A percentile compares a stretch with the other conserved stretches of the same genome.
Conservation (phyloP, 2,329 filamentous ascomycete genomes). For the Botrytis galanthina region DNA sequence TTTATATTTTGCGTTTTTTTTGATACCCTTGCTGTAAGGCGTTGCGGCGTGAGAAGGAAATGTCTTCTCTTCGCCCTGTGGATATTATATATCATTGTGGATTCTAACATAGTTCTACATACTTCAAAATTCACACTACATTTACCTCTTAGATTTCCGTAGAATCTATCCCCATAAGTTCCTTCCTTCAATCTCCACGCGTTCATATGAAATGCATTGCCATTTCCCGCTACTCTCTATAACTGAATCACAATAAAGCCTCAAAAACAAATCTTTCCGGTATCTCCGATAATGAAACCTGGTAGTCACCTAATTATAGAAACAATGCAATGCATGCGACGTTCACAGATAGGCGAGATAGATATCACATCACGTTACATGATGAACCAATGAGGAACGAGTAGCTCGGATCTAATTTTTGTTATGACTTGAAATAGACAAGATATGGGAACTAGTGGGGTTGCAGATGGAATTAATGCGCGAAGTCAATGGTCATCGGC, state of each 20-base stretch:
- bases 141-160: background rate
- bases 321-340: background rate
- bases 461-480: background rate
- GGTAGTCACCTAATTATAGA: background rate
- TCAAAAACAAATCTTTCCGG: background rate
- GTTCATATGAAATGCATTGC: background rate
- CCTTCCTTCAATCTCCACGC: background rate
- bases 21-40: conserved; percentile 21
- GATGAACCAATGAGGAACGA: background rate
- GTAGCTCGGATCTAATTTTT: background rate
- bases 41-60: conserved; percentile 13
- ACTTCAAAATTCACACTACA: conserved; percentile 7
- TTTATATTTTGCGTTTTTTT: conserved; percentile 11
- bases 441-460: background rate
- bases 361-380: background rate
- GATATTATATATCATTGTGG: background rate
- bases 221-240: background rate
- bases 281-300: background rate
- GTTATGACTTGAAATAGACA: background rate
- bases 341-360: background rate
- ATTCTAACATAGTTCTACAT: background rate
- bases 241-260: background rate
- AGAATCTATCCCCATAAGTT: background rate
- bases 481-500: too few relatives aligned
- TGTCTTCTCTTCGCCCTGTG: background rate